These are phyloP conservation scores for Xylariaceae sp. DNA, from an alignment of 2,329 filamentous ascomycete genomes.

Conservation along the genomic window DNA sequence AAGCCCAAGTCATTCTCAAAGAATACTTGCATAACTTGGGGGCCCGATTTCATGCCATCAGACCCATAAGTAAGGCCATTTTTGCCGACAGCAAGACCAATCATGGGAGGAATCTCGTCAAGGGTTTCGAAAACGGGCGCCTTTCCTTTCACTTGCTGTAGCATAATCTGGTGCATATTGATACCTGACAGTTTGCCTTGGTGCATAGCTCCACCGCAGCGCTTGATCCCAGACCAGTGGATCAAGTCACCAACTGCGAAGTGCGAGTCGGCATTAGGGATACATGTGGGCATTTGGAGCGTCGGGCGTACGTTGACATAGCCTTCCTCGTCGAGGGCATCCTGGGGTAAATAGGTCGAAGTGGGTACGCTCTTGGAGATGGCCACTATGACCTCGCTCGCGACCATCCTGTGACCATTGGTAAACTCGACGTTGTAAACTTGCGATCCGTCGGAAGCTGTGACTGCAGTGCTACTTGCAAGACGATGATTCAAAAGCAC, in stretches of 20 bases:
- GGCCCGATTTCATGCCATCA: constrained; percentile 55
- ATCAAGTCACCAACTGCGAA: constrained; percentile 68
- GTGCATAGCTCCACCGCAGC: constrained; percentile 71
- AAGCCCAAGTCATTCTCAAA: constrained; percentile 68
- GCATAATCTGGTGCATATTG: constrained; percentile 64
- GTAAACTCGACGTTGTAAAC: constrained; percentile 52
- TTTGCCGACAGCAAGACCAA: constrained; percentile 68
- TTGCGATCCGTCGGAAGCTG: constrained; percentile 38
- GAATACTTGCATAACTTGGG: constrained; percentile 58
- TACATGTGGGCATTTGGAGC: constrained; percentile 44
- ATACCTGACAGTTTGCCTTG: constrained; percentile 63
- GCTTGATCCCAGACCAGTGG: constrained; percentile 74
- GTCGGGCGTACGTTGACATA: constrained; percentile 60
- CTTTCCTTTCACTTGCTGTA: constrained; percentile 36
- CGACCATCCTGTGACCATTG: constrained; percentile 55
- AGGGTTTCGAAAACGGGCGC: constrained; percentile 47
- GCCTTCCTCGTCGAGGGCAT: constrained; percentile 58
- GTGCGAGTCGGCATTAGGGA: constrained; percentile 57
- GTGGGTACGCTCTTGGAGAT: constrained; percentile 61
- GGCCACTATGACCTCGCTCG: constrained; percentile 66
- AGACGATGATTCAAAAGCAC: constrained; percentile 61
- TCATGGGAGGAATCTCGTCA: constrained; percentile 57
- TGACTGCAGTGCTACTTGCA: constrained; percentile 42
- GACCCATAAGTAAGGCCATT: constrained; percentile 62
- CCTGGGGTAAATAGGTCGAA: constrained; percentile 57